Evolutionary conservation across 202 grass and related monocot species (phyloP), one percentile per base, ranked within the genome.

Genomic region (Digitaria exilis): DNA sequence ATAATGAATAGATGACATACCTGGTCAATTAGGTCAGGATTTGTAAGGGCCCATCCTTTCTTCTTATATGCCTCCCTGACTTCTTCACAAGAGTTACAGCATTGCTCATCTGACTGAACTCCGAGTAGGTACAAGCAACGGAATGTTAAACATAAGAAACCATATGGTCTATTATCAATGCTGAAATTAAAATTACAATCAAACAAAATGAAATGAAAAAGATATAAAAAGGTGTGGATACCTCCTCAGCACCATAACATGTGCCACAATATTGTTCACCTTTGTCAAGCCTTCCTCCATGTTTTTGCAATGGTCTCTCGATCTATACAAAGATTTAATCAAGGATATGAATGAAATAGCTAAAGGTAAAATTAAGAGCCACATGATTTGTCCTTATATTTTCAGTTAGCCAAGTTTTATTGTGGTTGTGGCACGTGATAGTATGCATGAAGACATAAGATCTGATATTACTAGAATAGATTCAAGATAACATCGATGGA

Each of bases 11-110:
- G 61, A 71, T 35, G 30, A 31, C 50, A 80, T 93, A 99, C 96
- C 96, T 96, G 96, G 75, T 99, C 96, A 68, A 99, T 99, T 73
- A 96, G 64, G 48, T 99, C 96, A 50, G 85, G 65, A 69, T 99
- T 96, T 83, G 93, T 88, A 73, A 99, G 80, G 54, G 86, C 93
- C 96, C 96, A 99, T 50, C 91, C 96, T 87, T 96, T 99, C 84
- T 94, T 96, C 81, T 83, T 89, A 90, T 99, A 98, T 78, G 96
- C 93, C 54, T 89, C 96, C 84, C 91, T 90, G 62, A 96, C 93
- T 98, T 98, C 93, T 89, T 99, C 96, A 34, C 96, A 99, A 35
- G 89, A 92, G 91, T 99, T 99, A 84, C 96, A 99, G 73, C 96
- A 99, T 82, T 96, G 89, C 54, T 99, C 96, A 79, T 99, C 93